Conservation (phyloP, 192 early-diverging fungal genomes). For the Backusella morwellensis region DNA sequence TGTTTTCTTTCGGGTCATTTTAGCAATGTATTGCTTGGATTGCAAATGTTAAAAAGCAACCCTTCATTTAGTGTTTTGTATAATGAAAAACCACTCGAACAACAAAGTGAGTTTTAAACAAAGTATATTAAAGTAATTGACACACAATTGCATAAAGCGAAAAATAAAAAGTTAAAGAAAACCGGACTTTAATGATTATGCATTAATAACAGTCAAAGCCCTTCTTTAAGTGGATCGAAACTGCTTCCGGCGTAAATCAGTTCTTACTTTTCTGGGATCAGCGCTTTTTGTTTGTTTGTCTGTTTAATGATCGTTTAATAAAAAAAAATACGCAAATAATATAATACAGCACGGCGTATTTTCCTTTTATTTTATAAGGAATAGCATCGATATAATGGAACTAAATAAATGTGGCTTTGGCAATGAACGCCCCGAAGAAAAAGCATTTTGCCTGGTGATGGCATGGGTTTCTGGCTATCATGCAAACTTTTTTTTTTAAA, state of each 20-base stretch:
- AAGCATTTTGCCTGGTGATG: background rate
- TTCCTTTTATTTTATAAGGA: background rate
- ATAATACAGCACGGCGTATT: background rate
- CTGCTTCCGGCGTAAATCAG: too few species aligned
- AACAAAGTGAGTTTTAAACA: background rate
- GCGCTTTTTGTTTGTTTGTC: background rate
- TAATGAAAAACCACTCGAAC: too few species aligned
- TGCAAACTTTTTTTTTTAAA: conserved; percentile 1
- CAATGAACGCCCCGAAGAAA: background rate
- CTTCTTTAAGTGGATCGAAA: too few species aligned
- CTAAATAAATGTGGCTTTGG: background rate
- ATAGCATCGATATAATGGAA: background rate
- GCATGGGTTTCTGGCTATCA: background rate
- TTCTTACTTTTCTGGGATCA: background rate
- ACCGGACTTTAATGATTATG: background rate
- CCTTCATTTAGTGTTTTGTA: too few species aligned
- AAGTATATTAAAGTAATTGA: background rate
- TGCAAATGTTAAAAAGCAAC: too few species aligned
- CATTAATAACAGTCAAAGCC: background rate
- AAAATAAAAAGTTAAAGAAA: background rate
- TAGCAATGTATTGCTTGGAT: too few species aligned
- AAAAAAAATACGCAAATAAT: too few species aligned
- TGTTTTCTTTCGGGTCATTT: too few species aligned
- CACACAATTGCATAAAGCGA: background rate
- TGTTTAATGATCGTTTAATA: background rate